Percentiles rank a stretch among this genome's conserved stretches.
Evolutionary conservation across 1,139 yeast species (phyloP).

Genomic region (Spencermartinsiella ligniputridi): DNA sequence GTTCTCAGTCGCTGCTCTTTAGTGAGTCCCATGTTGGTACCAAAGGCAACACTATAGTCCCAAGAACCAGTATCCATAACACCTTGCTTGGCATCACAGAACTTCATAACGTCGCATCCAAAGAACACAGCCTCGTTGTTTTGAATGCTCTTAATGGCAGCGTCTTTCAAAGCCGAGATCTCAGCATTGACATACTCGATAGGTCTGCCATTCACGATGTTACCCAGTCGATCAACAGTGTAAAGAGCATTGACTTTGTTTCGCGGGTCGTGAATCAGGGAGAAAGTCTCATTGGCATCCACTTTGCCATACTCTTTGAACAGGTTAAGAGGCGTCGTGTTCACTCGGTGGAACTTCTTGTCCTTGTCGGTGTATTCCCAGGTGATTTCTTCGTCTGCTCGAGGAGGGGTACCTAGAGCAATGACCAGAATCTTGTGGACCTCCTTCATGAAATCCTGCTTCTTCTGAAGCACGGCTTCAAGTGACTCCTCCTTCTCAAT

Average conservation of each 20-base stretch:
- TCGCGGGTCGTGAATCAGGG: constrained; percentile 77
- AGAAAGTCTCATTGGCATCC: constrained; percentile 53
- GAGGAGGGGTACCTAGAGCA: constrained; percentile 74
- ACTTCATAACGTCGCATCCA: constrained; percentile 79
- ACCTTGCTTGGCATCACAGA: constrained; percentile 56
- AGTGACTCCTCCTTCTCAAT: constrained; percentile 31
- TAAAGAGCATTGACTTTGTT: constrained; percentile 58
- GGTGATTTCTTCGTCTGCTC: constrained; percentile 56
- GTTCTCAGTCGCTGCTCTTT: constrained; percentile 56
- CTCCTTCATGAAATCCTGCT: constrained; percentile 49
- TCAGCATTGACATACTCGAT: constrained; percentile 68
- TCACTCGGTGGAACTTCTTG: constrained; percentile 50
- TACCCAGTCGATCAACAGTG: constrained; percentile 69
- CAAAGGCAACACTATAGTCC: constrained; percentile 52
- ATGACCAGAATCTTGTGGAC: constrained; percentile 60
- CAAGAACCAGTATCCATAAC: constrained; percentile 66
- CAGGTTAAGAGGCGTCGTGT: constrained; percentile 61
- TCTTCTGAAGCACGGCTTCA: constrained; percentile 37
- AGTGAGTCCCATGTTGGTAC: constrained; percentile 52
- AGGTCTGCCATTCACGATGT: constrained; percentile 61
- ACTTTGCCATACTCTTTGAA: constrained; percentile 50
- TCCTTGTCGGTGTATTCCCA: constrained; percentile 79
- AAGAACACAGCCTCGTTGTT: constrained; percentile 75
- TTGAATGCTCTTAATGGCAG: constrained; percentile 64
- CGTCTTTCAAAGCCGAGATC: constrained; percentile 50